Evolutionary conservation across 495 filamentous ascomycete species (phyloP).

Genomic region (Cairneyella variabilis): DNA sequence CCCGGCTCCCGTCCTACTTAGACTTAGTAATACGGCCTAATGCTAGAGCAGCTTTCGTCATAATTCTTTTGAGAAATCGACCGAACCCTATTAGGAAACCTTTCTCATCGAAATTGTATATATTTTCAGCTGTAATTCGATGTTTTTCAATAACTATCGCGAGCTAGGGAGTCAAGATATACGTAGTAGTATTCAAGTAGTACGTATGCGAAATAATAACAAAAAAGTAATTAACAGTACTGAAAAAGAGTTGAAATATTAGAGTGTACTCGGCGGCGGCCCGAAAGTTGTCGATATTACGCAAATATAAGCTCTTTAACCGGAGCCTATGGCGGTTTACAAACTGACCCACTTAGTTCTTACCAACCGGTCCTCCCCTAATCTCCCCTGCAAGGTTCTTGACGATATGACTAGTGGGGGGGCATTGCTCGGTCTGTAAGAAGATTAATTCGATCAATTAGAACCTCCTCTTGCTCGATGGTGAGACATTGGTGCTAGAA

Average conservation of each 20-base stretch:
- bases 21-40: neutral
- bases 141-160: neutral
- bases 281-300: slow-evolving; percentile 3
- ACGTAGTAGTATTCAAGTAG: neutral
- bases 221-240: slow-evolving; percentile 4
- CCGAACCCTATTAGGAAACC: neutral
- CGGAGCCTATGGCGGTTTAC: neutral
- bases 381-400: slow-evolving; percentile 10
- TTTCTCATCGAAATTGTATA: slow-evolving; percentile 1
- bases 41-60: neutral
- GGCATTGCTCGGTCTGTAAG: neutral
- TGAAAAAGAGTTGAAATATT: slow-evolving; percentile 12
- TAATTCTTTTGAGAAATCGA: neutral
- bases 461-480: neutral
- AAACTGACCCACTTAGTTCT: slow-evolving; percentile 13
- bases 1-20: neutral
- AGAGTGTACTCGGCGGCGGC: slow-evolving; percentile 2
- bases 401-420: slow-evolving; percentile 9
- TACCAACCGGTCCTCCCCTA: neutral
- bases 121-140: neutral
- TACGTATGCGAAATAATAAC: slow-evolving; percentile 3
- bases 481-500: neutral
- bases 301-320: slow-evolving; percentile 4
- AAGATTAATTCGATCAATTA: neutral
- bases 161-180: neutral